Percentiles rank a stretch among this genome's conserved stretches.
These are phyloP conservation scores for Solanum okadae DNA, from an alignment of 257 asterid genomes.

Conservation along the genomic window DNA sequence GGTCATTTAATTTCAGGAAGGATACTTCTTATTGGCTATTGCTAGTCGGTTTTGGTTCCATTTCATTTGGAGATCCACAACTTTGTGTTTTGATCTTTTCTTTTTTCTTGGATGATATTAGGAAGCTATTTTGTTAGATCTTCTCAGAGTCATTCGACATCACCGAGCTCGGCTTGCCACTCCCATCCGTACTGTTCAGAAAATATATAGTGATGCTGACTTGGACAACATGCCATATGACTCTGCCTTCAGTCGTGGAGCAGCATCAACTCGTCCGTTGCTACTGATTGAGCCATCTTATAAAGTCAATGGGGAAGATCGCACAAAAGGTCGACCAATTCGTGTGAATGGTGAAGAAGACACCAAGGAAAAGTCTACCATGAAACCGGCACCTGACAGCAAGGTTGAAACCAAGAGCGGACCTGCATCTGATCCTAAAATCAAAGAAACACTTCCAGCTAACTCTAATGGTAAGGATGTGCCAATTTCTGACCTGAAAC, in stretches of 20 bases:
- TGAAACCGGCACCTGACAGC: slow-evolving; percentile 17
- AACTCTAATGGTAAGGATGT: slow-evolving; percentile 31
- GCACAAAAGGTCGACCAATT: slow-evolving; percentile 41
- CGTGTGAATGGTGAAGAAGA: slow-evolving; percentile 52
- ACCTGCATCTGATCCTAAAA: slow-evolving; percentile 36
- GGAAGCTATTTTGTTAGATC: slow-evolving; percentile 87
- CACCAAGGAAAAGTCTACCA: slow-evolving; percentile 34
- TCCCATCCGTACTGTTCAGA: slow-evolving; percentile 95
- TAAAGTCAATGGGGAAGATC: slow-evolving; percentile 76
- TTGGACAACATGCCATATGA: slow-evolving; percentile 74
- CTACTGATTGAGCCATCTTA: slow-evolving; percentile 71
- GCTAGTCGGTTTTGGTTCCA: neutral
- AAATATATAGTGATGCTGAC: slow-evolving; percentile 68
- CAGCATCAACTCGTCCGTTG: slow-evolving; percentile 49
- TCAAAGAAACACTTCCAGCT: slow-evolving; percentile 20
- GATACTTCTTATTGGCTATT: neutral
- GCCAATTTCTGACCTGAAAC: slow-evolving; percentile 22
- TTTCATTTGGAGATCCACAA: neutral
- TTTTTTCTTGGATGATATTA: slow-evolving; percentile 19
- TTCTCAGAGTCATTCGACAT: slow-evolving; percentile 88
- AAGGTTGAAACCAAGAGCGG: slow-evolving; percentile 42
- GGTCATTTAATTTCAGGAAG: neutral
- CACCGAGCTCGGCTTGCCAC: slow-evolving; percentile 97
- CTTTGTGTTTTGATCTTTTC: neutral
- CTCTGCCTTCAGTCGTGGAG: slow-evolving; percentile 39